These are phyloP conservation scores for Aureobasidium leucospermi DNA, from an alignment of 2,329 filamentous ascomycete genomes.

Conservation along the genomic window DNA sequence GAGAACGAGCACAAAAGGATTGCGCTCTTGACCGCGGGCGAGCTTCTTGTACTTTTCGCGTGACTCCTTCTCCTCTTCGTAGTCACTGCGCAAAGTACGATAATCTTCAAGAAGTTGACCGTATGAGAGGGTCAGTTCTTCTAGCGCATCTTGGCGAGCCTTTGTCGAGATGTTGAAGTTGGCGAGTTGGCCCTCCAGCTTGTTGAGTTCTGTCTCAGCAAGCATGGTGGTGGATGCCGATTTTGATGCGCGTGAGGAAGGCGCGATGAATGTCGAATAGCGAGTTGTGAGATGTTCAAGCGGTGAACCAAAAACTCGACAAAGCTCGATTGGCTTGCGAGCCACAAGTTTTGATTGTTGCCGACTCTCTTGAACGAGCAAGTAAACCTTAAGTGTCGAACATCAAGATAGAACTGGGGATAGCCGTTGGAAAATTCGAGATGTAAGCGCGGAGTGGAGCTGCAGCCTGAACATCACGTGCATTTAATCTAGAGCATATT, in stretches of 20 bases:
- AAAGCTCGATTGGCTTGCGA: not conserved
- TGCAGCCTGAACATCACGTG: not conserved
- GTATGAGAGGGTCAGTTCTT: constrained; percentile 34
- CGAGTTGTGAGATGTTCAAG: not conserved
- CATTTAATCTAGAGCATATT: not conserved
- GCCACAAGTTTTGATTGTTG: no score
- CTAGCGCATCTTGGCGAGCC: constrained; percentile 20
- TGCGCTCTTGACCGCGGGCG: constrained; percentile 40
- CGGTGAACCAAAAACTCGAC: not conserved
- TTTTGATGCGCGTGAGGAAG: not conserved
- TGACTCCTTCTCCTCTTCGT: constrained; percentile 48
- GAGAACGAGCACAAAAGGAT: constrained; percentile 54
- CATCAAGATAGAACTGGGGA: not conserved
- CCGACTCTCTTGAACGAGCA: no score
- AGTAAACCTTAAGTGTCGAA: no score
- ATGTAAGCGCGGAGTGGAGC: not conserved
- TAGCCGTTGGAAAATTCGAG: not conserved
- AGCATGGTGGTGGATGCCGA: constrained; percentile 7
- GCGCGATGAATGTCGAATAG: not conserved
- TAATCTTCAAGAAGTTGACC: constrained; percentile 46
- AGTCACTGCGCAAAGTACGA: constrained; percentile 49
- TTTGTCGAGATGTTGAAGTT: constrained; percentile 18
- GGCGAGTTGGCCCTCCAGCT: constrained; percentile 19
- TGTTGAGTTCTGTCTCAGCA: constrained; percentile 16
- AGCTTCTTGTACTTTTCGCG: constrained; percentile 50